Evolutionary conservation across 176 grass and related monocot genomes (phyloP).

Genomic region (Oryza rufipogon): DNA sequence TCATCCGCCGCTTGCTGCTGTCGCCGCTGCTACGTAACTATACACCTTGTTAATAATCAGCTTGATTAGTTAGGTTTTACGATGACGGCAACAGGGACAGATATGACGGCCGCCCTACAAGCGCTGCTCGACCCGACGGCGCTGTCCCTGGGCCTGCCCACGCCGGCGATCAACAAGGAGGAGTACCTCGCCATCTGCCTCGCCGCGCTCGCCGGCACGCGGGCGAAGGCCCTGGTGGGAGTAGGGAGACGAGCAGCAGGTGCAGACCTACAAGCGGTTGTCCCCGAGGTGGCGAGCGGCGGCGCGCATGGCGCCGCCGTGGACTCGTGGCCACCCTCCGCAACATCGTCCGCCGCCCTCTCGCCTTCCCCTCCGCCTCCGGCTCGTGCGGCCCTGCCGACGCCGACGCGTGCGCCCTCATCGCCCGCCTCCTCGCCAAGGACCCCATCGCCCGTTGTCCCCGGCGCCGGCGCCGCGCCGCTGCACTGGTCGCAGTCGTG

Average conservation of each 20-base stretch:
- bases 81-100: neutral
- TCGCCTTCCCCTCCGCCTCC: slow-evolving; percentile 46
- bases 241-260: neutral
- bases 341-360: slow-evolving; percentile 67
- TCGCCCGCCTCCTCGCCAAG: slow-evolving; percentile 68
- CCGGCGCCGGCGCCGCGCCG: slow-evolving; percentile 1
- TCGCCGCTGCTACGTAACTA: neutral
- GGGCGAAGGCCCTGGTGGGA: neutral
- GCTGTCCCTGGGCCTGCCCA: slow-evolving; percentile 41
- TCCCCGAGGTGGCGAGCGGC: slow-evolving; percentile 66
- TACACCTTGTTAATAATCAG: too few species aligned
- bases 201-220: slow-evolving; percentile 45
- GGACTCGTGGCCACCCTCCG: slow-evolving; percentile 86
- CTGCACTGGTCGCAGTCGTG: slow-evolving; percentile 57
- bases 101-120: slow-evolving; percentile 36
- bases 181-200: slow-evolving; percentile 78
- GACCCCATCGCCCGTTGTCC: slow-evolving; percentile 77
- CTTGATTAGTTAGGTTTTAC: neutral
- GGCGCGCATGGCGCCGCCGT: slow-evolving; percentile 77
- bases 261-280: neutral
- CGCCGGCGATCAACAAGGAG: slow-evolving; percentile 44
- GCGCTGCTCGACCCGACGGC: slow-evolving; percentile 36
- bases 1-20: neutral
- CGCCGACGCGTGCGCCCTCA: slow-evolving; percentile 57
- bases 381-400: neutral